These are phyloP conservation scores for Scheffersomyces amazonensis DNA, from an alignment of 805 yeast genomes.

Conservation along the genomic window DNA sequence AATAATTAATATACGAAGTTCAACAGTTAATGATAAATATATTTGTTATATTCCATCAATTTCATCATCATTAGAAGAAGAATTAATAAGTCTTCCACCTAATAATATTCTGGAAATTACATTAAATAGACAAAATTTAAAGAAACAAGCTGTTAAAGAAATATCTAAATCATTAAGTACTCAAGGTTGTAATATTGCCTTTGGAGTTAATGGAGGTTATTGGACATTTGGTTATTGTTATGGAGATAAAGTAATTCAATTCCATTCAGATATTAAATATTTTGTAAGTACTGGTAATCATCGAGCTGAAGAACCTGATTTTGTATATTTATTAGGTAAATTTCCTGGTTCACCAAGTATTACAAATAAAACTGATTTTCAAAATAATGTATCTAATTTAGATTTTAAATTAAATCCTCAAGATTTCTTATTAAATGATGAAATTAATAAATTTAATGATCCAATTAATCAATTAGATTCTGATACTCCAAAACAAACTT, in stretches of 20 bases:
- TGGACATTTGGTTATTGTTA: conserved; percentile 55
- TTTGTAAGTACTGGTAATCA: conserved; percentile 25
- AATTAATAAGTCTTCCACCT: neutral
- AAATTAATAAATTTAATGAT: conserved; percentile 17
- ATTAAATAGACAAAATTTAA: conserved; percentile 10
- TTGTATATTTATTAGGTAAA: conserved; percentile 34
- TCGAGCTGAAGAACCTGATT: conserved; percentile 26
- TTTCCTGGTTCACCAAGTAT: conserved; percentile 22
- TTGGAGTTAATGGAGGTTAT: conserved; percentile 36
- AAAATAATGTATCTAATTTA: conserved; percentile 19
- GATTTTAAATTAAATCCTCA: conserved; percentile 12
- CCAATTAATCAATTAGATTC: conserved; percentile 11
- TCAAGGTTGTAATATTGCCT: conserved; percentile 19
- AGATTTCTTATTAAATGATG: conserved; percentile 32
- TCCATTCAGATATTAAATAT: conserved; percentile 32
- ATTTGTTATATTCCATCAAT: neutral
- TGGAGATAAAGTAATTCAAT: conserved; percentile 48
- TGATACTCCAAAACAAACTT: conserved; percentile 20
- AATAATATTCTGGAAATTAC: neutral
- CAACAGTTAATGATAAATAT: conserved; percentile 1
- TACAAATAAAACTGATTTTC: conserved; percentile 9
- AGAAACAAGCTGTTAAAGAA: conserved; percentile 12
- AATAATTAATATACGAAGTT: conserved; percentile 9
- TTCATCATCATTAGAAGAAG: neutral
- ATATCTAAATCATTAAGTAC: conserved; percentile 15